A percentile compares a stretch with the other conserved stretches of the same genome.
These are phyloP conservation scores for Chytriomyces sp. DNA, from an alignment of 192 early-diverging fungal species.

Conservation along the genomic window DNA sequence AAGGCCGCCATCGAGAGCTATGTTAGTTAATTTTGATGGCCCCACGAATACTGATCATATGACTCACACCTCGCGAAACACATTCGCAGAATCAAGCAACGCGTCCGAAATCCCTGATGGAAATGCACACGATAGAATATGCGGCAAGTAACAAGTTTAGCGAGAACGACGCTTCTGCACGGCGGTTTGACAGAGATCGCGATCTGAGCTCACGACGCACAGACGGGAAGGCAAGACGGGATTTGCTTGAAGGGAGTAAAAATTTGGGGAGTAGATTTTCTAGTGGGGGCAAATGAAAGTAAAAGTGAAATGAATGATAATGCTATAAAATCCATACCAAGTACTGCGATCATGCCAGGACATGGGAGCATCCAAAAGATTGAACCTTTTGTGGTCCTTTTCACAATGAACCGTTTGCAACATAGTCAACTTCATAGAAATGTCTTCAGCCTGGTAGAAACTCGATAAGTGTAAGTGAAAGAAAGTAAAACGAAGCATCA, in stretches of 20 bases:
- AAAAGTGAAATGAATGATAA: too few relatives aligned
- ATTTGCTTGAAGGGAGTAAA: constrained; percentile 21
- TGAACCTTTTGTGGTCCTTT: too few relatives aligned
- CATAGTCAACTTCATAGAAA: too few relatives aligned
- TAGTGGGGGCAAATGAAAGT: constrained; percentile 4
- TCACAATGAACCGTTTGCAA: too few relatives aligned
- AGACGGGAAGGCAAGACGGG: constrained; percentile 12
- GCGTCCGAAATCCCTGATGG: constrained; percentile 31
- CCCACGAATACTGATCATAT: not conserved
- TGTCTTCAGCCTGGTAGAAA: too few relatives aligned
- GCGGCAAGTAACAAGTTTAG: constrained; percentile 17
- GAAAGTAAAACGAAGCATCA: too few relatives aligned
- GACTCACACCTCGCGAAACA: not conserved
- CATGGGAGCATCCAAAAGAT: too few relatives aligned
- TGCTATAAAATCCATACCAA: too few relatives aligned
- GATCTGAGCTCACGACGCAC: constrained; percentile 30
- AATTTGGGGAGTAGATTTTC: constrained; percentile 24
- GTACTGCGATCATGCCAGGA: too few relatives aligned
- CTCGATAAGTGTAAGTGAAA: too few relatives aligned
- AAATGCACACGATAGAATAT: constrained; percentile 31
- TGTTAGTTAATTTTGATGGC: not conserved
- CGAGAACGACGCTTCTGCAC: constrained; percentile 21
- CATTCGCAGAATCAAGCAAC: constrained; percentile 20
- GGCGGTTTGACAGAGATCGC: not conserved
- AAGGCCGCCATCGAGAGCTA: not conserved